Evolutionary conservation across 2,329 filamentous ascomycete genomes (phyloP).

Genomic region (Monosporascus sp.): DNA sequence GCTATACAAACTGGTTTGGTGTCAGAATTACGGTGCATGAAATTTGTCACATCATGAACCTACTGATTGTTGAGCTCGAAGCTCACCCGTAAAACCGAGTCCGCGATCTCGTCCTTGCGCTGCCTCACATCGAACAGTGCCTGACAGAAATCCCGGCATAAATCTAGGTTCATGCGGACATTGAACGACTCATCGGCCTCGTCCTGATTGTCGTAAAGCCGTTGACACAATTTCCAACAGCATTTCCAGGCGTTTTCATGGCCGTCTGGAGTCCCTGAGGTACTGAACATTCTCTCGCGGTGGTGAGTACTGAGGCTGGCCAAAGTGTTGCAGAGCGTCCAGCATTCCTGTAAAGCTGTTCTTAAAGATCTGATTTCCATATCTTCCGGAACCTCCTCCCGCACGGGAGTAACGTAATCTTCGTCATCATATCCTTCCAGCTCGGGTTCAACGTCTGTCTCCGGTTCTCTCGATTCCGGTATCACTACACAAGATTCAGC

Average conservation of each 20-base stretch:
- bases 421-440: slow-evolving; percentile 51
- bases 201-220: slow-evolving; percentile 76
- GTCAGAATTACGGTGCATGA: slow-evolving; percentile 1
- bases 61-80: slow-evolving; percentile 93
- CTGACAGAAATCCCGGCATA: slow-evolving; percentile 90
- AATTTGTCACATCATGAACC: slow-evolving; percentile 19
- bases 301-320: slow-evolving; percentile 81
- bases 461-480: slow-evolving; percentile 41
- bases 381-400: slow-evolving; percentile 36
- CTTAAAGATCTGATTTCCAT: slow-evolving; percentile 65
- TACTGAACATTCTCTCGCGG: slow-evolving; percentile 72
- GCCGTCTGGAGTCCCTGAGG: slow-evolving; percentile 66
- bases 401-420: slow-evolving; percentile 38
- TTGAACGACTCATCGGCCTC: slow-evolving; percentile 63
- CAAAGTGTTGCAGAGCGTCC: slow-evolving; percentile 89
- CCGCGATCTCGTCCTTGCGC: slow-evolving; percentile 70
- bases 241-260: slow-evolving; percentile 90
- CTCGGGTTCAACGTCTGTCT: slow-evolving; percentile 48
- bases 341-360: slow-evolving; percentile 79
- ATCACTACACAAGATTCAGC: slow-evolving; percentile 43
- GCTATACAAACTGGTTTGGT: slow-evolving; percentile 65
- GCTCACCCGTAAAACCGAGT: slow-evolving; percentile 85
- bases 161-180: slow-evolving; percentile 71
- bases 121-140: slow-evolving; percentile 81
- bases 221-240: slow-evolving; percentile 90